These are phyloP conservation scores for Jaminaea rosea DNA, from an alignment of 1,284 basidiomycete species.

Conservation along the genomic window DNA sequence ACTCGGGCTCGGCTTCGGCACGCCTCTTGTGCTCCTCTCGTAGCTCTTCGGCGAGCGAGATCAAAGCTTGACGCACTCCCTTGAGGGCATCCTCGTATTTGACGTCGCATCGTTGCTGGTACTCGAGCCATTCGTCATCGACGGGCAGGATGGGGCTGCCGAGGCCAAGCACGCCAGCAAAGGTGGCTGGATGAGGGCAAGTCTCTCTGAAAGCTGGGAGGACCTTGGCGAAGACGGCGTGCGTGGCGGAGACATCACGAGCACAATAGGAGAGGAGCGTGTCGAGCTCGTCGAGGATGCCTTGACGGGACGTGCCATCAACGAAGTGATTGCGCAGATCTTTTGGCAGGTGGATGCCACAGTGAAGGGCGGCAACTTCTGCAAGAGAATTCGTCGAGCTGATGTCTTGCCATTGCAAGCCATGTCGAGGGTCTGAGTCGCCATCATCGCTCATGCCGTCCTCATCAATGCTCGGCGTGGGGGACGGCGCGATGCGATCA, in stretches of 20 bases:
- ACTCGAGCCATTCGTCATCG: slow-evolving; percentile 76
- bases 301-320: slow-evolving; percentile 54
- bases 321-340: slow-evolving; percentile 66
- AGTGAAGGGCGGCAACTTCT: slow-evolving; percentile 85
- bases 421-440: slow-evolving; percentile 3
- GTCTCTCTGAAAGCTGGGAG: slow-evolving; percentile 73
- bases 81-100: slow-evolving; percentile 69
- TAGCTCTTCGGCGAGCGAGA: slow-evolving; percentile 60
- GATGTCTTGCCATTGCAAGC: slow-evolving; percentile 69
- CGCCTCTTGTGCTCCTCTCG: slow-evolving; percentile 16
- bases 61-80: slow-evolving; percentile 62
- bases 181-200: slow-evolving; percentile 87
- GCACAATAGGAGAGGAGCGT: slow-evolving; percentile 84
- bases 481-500: neutral
- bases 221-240: slow-evolving; percentile 68
- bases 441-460: neutral
- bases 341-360: slow-evolving; percentile 72
- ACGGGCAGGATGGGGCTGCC: slow-evolving; percentile 84
- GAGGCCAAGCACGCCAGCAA: slow-evolving; percentile 85
- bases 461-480: too few relatives aligned
- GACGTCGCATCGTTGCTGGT: slow-evolving; percentile 67
- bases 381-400: slow-evolving; percentile 85
- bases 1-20: slow-evolving; percentile 16
- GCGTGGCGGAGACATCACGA: slow-evolving; percentile 73
- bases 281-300: slow-evolving; percentile 62